Evolutionary conservation across 2,329 filamentous ascomycete genomes (phyloP).

Genomic region (Fusarium siculi): DNA sequence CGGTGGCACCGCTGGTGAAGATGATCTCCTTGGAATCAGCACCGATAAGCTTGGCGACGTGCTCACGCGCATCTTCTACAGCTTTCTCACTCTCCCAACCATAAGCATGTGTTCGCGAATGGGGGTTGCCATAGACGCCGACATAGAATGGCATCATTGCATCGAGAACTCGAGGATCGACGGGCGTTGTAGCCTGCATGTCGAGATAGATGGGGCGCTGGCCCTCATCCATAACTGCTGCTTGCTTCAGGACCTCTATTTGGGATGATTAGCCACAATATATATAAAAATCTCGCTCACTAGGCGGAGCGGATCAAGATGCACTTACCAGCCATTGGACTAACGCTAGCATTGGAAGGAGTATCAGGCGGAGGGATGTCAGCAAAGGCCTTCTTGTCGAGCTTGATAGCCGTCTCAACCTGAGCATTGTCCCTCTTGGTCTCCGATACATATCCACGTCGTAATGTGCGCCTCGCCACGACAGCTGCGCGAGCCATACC

Average conservation of each 20-base stretch:
- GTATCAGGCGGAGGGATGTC: conserved; percentile 55
- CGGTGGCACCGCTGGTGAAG: conserved; percentile 96
- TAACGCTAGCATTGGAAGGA: conserved; percentile 70
- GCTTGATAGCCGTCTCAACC: conserved; percentile 86
- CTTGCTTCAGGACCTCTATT: conserved; percentile 85
- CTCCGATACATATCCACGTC: conserved; percentile 84
- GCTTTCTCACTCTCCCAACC: conserved; percentile 98
- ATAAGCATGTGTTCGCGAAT: conserved; percentile 96
- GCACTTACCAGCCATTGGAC: conserved; percentile 72
- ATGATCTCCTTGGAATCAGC: conserved; percentile 98
- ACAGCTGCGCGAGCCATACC: conserved; percentile 45
- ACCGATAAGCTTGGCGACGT: conserved; percentile 88
- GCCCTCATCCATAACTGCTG: conserved; percentile 91
- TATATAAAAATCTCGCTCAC: not conserved
- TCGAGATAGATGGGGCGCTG: conserved; percentile 96
- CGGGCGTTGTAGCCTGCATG: conserved; percentile 96
- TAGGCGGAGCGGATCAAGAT: not conserved
- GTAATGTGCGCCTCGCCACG: conserved; percentile 44
- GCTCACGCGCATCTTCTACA: conserved; percentile 84
- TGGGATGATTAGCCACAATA: conserved; percentile 24
- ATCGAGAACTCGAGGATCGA: conserved; percentile 93
- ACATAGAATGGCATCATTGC: conserved; percentile 96
- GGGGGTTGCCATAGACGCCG: conserved; percentile 94
- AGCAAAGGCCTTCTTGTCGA: conserved; percentile 86
- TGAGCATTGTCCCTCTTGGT: conserved; percentile 82